Evolutionary conservation across 306 rosid species (phyloP).

Genomic region (Begonia loranthoides): DNA sequence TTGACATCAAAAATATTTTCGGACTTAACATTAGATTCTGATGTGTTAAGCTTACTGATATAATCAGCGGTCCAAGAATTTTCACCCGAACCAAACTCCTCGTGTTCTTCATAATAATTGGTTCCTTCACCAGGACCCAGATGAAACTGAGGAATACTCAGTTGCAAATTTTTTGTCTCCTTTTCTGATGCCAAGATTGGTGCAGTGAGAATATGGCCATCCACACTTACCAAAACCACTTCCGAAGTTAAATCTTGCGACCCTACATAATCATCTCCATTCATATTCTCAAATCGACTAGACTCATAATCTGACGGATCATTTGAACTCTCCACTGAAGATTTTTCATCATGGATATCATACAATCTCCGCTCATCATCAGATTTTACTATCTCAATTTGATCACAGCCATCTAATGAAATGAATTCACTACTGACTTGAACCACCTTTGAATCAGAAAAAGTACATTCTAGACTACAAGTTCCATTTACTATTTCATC

Average conservation of each 20-base stretch:
- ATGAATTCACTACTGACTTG: conserved; percentile 6
- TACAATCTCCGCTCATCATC: conserved; percentile 37
- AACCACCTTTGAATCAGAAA: conserved; percentile 8
- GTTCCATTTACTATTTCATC: neutral
- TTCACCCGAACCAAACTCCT: conserved; percentile 39
- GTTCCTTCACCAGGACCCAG: conserved; percentile 76
- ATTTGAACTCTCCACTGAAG: no score
- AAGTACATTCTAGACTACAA: conserved; percentile 7
- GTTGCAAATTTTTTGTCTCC: conserved; percentile 43
- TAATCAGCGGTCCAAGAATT: conserved; percentile 62
- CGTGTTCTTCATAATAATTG: conserved; percentile 52
- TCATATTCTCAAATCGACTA: conserved; percentile 35
- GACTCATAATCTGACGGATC: conserved; percentile 52
- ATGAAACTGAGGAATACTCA: conserved; percentile 79
- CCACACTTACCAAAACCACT: conserved; percentile 87
- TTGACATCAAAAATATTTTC: no score
- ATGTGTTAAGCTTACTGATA: conserved; percentile 33
- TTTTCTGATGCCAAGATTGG: conserved; percentile 73
- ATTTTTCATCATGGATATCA: conserved; percentile 52
- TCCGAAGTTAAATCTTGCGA: conserved; percentile 52
- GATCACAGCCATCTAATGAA: no score
- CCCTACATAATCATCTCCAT: conserved; percentile 35
- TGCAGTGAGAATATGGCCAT: conserved; percentile 76
- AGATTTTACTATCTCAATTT: no score
- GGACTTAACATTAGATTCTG: conserved; percentile 19